Conservation (phyloP, 2,329 filamentous ascomycete species). For the Cercospora brassicicola region DNA sequence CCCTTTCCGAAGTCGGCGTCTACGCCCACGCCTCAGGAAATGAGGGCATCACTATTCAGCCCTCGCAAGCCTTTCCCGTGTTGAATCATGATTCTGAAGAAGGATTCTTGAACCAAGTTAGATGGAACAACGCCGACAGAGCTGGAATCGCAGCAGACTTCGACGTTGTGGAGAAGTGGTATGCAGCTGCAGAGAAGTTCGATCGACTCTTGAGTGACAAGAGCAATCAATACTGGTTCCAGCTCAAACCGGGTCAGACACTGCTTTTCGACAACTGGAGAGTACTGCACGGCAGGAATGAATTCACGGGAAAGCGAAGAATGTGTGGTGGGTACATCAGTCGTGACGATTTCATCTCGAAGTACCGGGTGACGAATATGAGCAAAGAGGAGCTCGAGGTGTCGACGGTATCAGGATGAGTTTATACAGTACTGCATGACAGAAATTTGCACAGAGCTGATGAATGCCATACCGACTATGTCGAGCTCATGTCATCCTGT, state of each 20-base stretch:
- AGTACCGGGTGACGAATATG: slow-evolving; percentile 71
- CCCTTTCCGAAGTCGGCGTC: slow-evolving; percentile 59
- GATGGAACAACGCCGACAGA: slow-evolving; percentile 94
- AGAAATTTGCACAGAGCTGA: neutral
- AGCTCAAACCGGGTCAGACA: slow-evolving; percentile 74
- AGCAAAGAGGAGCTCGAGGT: slow-evolving; percentile 34
- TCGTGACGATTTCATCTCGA: slow-evolving; percentile 76
- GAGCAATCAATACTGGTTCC: slow-evolving; percentile 73
- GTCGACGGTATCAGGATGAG: slow-evolving; percentile 38
- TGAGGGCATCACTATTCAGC: slow-evolving; percentile 74
- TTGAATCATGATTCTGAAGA: slow-evolving; percentile 59
- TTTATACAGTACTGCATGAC: neutral
- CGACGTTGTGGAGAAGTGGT: slow-evolving; percentile 61
- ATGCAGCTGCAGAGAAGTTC: slow-evolving; percentile 72
- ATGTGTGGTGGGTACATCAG: slow-evolving; percentile 90
- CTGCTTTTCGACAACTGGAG: slow-evolving; percentile 96
- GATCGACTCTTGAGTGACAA: slow-evolving; percentile 65
- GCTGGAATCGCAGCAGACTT: slow-evolving; percentile 63
- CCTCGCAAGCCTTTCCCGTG: slow-evolving; percentile 69
- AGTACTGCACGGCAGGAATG: slow-evolving; percentile 80
- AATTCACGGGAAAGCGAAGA: slow-evolving; percentile 78
- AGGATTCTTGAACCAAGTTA: slow-evolving; percentile 60
- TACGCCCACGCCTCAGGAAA: slow-evolving; percentile 87
- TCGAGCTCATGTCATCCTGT: neutral
- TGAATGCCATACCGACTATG: neutral